A percentile compares a stretch with the other conserved stretches of the same genome.
These are phyloP conservation scores for Dictyophora rubrovolvata DNA, from an alignment of 768 basidiomycete genomes.

Conservation along the genomic window DNA sequence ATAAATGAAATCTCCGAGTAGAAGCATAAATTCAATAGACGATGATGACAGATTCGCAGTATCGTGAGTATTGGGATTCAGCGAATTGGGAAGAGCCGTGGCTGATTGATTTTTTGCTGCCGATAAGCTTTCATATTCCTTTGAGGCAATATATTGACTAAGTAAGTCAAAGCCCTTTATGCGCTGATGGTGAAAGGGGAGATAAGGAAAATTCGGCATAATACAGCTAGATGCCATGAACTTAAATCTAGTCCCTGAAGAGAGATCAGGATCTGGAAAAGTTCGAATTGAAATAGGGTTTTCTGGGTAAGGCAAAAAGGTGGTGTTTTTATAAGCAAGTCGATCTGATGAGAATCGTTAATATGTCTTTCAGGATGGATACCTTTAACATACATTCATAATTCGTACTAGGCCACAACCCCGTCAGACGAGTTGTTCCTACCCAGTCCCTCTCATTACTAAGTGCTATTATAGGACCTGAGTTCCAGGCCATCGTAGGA, in stretches of 20 bases:
- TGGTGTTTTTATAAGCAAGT: slow-evolving; percentile 30
- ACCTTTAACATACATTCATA: slow-evolving; percentile 50
- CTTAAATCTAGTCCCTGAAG: slow-evolving; percentile 46
- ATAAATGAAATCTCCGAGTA: slow-evolving; percentile 71
- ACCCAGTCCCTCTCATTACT: slow-evolving; percentile 46
- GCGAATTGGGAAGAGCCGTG: too few relatives aligned
- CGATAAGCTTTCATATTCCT: background rate
- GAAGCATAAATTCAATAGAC: slow-evolving; percentile 50
- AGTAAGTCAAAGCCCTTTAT: slow-evolving; percentile 61
- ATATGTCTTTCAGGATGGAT: too few relatives aligned
- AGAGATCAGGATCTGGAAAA: slow-evolving; percentile 59
- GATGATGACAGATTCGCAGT: background rate
- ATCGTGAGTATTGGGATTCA: background rate
- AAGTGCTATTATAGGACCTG: slow-evolving; percentile 42
- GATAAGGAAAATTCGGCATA: slow-evolving; percentile 65
- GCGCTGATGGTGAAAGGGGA: slow-evolving; percentile 37
- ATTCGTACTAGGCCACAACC: slow-evolving; percentile 57
- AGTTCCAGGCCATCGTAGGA: slow-evolving; percentile 32
- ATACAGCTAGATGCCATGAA: slow-evolving; percentile 63
- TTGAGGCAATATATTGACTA: slow-evolving; percentile 39
- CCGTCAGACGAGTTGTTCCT: slow-evolving; percentile 37
- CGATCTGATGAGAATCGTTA: slow-evolving; percentile 27
- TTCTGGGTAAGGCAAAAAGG: slow-evolving; percentile 38
- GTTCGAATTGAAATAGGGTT: slow-evolving; percentile 55
- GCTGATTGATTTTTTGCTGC: background rate